Percentiles rank a stretch among this genome's conserved stretches.
phyloP scores from a whole-genome alignment of 1,284 basidiomycete species.

The Cutaneotrichosporon spelunceum region DNA sequence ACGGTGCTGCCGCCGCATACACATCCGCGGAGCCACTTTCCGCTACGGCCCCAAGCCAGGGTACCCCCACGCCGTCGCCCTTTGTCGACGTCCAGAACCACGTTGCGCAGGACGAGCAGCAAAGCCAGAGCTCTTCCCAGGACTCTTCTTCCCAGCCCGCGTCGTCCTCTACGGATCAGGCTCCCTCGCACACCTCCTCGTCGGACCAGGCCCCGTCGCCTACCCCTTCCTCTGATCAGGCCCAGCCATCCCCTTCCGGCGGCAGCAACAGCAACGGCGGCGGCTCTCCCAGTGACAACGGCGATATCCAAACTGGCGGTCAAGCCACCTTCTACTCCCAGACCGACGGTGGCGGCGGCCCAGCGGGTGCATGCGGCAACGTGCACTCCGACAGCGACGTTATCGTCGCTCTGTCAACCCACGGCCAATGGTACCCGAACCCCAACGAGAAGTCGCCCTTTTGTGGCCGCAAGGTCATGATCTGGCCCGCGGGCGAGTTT shows the following conservation, averaged over 20 bases:
- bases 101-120: background rate
- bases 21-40: conserved; percentile 4
- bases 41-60: background rate
- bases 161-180: background rate
- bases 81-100: background rate
- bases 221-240: conserved; percentile 21
- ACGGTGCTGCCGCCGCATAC: background rate
- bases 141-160: no score
- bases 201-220: conserved; percentile 8
- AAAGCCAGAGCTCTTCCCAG: background rate
- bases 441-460: conserved; percentile 18
- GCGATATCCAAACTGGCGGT: conserved; percentile 20
- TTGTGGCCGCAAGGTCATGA: conserved; percentile 37
- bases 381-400: conserved; percentile 63
- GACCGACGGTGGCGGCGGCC: conserved; percentile 51
- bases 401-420: conserved; percentile 59
- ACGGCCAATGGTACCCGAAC: conserved; percentile 36
- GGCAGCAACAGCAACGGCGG: background rate
- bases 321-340: conserved; percentile 69
- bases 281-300: background rate
- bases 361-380: conserved; percentile 61
- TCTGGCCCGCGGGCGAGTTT: conserved; percentile 31
- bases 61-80: background rate
- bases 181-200: background rate
- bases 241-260: background rate